Conservation (phyloP, 2,329 filamentous ascomycete genomes). For the Lachnellula subtilissima region DNA sequence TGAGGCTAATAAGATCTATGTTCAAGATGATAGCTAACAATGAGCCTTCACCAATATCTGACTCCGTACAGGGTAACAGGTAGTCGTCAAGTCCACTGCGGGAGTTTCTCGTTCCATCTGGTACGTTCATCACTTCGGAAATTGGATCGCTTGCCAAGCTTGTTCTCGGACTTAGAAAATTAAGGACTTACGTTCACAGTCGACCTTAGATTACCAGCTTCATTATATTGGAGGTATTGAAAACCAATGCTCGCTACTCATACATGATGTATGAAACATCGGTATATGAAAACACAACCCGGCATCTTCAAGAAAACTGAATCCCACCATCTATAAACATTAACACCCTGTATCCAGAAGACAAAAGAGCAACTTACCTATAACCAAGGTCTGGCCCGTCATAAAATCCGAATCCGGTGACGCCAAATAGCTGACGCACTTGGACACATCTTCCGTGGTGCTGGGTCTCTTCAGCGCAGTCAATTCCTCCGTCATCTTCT, state of each 20-base stretch:
- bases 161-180: too few relatives aligned
- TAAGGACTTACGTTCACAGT: too few relatives aligned
- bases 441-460: conserved; percentile 58
- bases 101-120: too few relatives aligned
- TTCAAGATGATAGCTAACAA: too few relatives aligned
- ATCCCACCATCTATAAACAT: conserved; percentile 45
- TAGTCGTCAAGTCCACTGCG: too few relatives aligned
- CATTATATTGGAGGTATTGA: neutral
- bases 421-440: conserved; percentile 57
- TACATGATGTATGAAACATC: neutral
- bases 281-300: neutral
- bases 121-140: too few relatives aligned
- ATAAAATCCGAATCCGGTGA: conserved; percentile 58
- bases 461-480: conserved; percentile 54
- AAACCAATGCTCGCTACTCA: neutral
- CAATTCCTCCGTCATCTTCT: conserved; percentile 48
- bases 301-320: conserved; percentile 9
- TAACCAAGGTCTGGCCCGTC: conserved; percentile 60
- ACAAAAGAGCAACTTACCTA: conserved; percentile 33
- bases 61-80: too few relatives aligned
- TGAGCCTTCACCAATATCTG: too few relatives aligned
- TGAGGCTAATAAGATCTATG: too few relatives aligned
- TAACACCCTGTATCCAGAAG: neutral
- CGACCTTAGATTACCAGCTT: too few relatives aligned
- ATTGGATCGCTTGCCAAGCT: too few relatives aligned